Evolutionary conservation across 768 basidiomycete genomes (phyloP), one percentile per base, ranked within the genome.

Genomic region (Leccinellum albellum): DNA sequence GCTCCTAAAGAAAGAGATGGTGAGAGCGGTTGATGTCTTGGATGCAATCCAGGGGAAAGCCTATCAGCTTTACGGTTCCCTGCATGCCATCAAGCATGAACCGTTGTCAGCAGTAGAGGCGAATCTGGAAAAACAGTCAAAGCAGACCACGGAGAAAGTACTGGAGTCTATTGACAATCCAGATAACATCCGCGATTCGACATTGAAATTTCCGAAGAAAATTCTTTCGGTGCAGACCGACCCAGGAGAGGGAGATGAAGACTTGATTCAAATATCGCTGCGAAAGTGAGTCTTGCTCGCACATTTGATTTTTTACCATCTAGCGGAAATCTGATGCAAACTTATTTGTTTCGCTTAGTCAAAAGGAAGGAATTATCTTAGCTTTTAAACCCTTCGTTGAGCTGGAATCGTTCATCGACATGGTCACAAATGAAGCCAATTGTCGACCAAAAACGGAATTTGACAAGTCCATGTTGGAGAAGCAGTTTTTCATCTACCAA

Each of bases 1-100:
- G 21, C 9, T 69, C 6, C 65, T 73, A 2, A 65, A 65, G 13
- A 65, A 61, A 21, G 62, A 66, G 47, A 74, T 74, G 72, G 58
- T 60, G 4, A 54, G 53, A 29, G 69, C 66, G 3, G 61, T 69
- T 3, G 58, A 67, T 7, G 53, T 53, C 7, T 48, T 63, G 1
- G 62, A 62, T 23, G 54, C 56, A 4, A 55, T 74, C n/a, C 58
- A 68, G 20, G 50, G 29, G 0, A 61, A 55, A 28, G 66, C 67
- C 0, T 50, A 60, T 33, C 50, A 60, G 12, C 53, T 74, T 29
- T 56, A 68, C 35, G 35, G 54, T 53, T 53, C 61, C 10, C 35
- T 56, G n/a, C 47, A 51, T 29, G 47, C 53, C 20, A 47, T 60
- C 37, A 21, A 26, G 10, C 32, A 46, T 21, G 23, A 37, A 20